Evolutionary conservation across 2,329 filamentous ascomycete genomes (phyloP), one percentile per base, ranked within the genome.

Genomic region (Sordariomycetes sp.): DNA sequence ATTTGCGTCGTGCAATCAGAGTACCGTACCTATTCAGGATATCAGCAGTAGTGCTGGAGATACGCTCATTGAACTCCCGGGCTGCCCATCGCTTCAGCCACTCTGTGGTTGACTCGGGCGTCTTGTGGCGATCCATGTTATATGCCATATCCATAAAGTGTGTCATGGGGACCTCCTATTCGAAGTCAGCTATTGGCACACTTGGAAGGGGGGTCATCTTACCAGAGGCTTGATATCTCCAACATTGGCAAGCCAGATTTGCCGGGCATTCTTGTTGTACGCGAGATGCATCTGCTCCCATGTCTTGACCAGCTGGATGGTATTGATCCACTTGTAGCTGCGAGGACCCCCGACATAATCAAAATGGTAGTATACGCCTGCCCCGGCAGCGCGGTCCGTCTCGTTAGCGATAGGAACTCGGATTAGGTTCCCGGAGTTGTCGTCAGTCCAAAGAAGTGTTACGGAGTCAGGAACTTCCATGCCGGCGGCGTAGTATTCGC

Each of bases 391-490:
- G 11, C 79, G 60, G 14, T 57, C 53, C 3, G 66, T 75, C 57
- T 83, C 79, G 39, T 74, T 70, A 2, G 55, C 59, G 12, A 75
- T 52, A 5, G 79, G 79, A 19, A 83, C 57, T 17, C 78, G 62
- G 19, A 75, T 64, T 18, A 79, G 66, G 50, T 81, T 78, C 9
- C 78, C 78, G 63, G 66, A 80, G 54, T 82, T 83, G 54, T 84
- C 79, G 48, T 83, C 79, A 0, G 77, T 67, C 70, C 78, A 83
- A 5, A 84, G 62, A 17, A 84, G 59, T 2, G 75, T 83, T 19
- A 84, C 70, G 46, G 81, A 70, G 24, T 83, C 78, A 0, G 79
- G 76, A 3, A 65, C 59, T 15, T 36, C 27, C 11, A 41, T 65
- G 2, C 79, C 79, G 12, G 71, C 63, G 37, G 79, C 72, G 38